A percentile compares a stretch with the other conserved stretches of the same genome.
Evolutionary conservation across 495 filamentous ascomycete genomes (phyloP).

Genomic region (Patellaria atrata): DNA sequence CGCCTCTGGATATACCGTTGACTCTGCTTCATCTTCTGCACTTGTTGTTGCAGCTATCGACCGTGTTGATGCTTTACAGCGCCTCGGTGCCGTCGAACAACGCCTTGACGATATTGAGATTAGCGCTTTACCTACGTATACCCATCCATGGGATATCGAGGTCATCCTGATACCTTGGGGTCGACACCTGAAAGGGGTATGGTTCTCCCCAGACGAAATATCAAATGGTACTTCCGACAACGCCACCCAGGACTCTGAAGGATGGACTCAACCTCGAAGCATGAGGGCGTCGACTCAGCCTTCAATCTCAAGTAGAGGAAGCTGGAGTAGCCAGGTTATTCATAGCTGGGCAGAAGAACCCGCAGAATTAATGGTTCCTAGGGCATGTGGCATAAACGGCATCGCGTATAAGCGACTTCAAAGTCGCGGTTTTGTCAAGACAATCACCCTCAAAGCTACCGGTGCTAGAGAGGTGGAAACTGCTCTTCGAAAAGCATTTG

Average conservation of each 20-base stretch:
- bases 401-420: conserved; percentile 44
- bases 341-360: conserved; percentile 26
- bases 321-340: conserved; percentile 29
- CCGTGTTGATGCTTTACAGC: conserved; percentile 20
- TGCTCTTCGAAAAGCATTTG: conserved; percentile 44
- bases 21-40: conserved; percentile 23
- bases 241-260: conserved; percentile 31
- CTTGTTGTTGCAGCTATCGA: conserved; percentile 24
- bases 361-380: conserved; percentile 40
- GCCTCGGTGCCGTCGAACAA: conserved; percentile 39
- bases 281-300: not conserved
- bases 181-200: conserved; percentile 41
- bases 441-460: conserved; percentile 38
- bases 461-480: conserved; percentile 46
- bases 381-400: conserved; percentile 40
- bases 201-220: conserved; percentile 38
- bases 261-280: conserved; percentile 43
- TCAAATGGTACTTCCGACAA: conserved; percentile 26
- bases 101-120: conserved; percentile 42
- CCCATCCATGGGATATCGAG: conserved; percentile 52
- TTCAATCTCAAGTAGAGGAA: not conserved
- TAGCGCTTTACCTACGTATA: conserved; percentile 36
- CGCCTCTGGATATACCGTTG: conserved; percentile 20
- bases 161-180: conserved; percentile 56
- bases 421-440: conserved; percentile 52